A percentile compares a stretch with the other conserved stretches of the same genome.
Conservation (phyloP, 345 rosid genomes). For the Eucalyptus shirleyi region DNA sequence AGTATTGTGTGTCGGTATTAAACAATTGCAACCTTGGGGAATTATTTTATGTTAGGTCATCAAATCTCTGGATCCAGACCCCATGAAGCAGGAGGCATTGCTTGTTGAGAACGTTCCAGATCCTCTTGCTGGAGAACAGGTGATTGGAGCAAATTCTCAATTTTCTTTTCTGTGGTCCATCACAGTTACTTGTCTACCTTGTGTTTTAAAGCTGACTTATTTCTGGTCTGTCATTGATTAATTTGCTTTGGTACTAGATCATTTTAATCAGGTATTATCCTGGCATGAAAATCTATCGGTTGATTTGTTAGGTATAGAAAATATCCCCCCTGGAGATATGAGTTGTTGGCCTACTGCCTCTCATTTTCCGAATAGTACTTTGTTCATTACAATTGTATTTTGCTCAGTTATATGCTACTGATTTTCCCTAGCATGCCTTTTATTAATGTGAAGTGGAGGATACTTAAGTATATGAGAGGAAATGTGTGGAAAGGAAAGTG, state of each 20-base stretch:
- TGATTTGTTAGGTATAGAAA: background rate
- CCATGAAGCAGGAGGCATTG: slow-evolving; percentile 53
- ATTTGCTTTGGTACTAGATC: background rate
- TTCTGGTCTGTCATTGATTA: background rate
- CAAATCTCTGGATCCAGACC: slow-evolving; percentile 48
- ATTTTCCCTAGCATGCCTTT: background rate
- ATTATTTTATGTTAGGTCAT: slow-evolving; percentile 30
- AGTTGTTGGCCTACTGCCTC: background rate
- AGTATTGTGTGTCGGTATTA: background rate
- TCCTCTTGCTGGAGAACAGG: slow-evolving; percentile 95
- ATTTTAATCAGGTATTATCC: background rate
- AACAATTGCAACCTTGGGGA: background rate
- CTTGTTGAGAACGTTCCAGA: slow-evolving; percentile 76
- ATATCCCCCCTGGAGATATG: background rate
- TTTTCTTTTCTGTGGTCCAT: background rate
- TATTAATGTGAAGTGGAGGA: background rate
- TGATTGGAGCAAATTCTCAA: background rate
- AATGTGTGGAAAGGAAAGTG: background rate
- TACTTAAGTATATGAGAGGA: background rate
- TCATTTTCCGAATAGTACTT: background rate
- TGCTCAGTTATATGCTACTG: background rate
- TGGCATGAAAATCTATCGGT: background rate
- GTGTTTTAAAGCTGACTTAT: background rate
- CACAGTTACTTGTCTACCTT: background rate
- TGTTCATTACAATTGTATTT: background rate